phyloP scores from a whole-genome alignment of 2,329 filamentous ascomycete species.

The Sarocladium strictum region DNA sequence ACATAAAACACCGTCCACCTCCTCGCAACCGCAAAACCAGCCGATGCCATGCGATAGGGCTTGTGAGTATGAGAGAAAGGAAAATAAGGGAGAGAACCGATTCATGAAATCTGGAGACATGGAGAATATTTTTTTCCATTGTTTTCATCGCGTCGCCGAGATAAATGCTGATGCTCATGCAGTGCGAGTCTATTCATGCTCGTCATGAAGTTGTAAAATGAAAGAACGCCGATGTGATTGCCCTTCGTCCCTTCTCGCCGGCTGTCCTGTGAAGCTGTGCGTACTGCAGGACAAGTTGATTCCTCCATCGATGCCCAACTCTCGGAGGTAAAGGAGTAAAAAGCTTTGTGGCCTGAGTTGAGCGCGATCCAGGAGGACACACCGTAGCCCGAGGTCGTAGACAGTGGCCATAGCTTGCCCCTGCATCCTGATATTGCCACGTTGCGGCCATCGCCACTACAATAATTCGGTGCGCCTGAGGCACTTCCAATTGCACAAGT shows the following conservation, averaged over 20 bases:
- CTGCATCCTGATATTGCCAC: too few relatives aligned
- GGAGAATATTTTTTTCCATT: not conserved
- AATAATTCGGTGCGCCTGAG: not conserved
- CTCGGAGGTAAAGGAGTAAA: too few relatives aligned
- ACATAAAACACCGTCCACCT: too few relatives aligned
- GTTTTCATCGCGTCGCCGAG: constrained; percentile 5
- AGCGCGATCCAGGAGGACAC: too few relatives aligned
- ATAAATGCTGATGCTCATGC: constrained; percentile 6
- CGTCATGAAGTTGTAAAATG: not conserved
- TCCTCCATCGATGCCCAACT: too few relatives aligned
- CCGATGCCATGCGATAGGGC: too few relatives aligned
- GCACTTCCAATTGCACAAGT: not conserved
- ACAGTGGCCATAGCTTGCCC: not conserved
- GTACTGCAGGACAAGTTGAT: not conserved
- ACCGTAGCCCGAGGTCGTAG: too few relatives aligned
- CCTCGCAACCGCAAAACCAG: too few relatives aligned
- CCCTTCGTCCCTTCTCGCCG: not conserved
- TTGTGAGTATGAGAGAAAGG: too few relatives aligned
- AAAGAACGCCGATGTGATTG: constrained; percentile 1
- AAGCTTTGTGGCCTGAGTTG: too few relatives aligned
- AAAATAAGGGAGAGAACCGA: not conserved
- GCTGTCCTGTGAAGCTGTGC: not conserved
- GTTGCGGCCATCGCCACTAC: not conserved
- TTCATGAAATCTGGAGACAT: not conserved
- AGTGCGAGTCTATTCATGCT: constrained; percentile 9